These are phyloP conservation scores for Septoria linicola DNA, from an alignment of 2,329 filamentous ascomycete genomes.

Conservation along the genomic window DNA sequence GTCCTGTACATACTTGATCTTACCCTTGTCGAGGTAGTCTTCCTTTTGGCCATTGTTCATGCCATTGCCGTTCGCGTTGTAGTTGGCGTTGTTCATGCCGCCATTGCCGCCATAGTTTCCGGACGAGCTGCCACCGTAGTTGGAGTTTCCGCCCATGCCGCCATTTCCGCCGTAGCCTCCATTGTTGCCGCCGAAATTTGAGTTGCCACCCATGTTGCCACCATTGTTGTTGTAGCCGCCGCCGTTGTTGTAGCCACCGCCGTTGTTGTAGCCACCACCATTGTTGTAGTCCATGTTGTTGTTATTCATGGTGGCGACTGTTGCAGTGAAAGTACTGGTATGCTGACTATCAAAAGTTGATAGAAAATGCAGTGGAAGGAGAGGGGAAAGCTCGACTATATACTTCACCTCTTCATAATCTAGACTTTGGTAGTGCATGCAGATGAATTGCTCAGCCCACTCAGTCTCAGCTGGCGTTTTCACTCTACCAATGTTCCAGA, in stretches of 20 bases:
- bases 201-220: too few relatives aligned
- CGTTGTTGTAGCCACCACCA: too few relatives aligned
- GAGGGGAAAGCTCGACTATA: too few relatives aligned
- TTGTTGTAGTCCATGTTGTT: neutral
- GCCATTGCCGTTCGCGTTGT: too few relatives aligned
- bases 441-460: slow-evolving; percentile 5
- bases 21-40: slow-evolving; percentile 36
- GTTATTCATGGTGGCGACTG: neutral
- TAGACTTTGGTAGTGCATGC: slow-evolving; percentile 1
- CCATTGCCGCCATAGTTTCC: neutral
- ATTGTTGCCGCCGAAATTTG: too few relatives aligned
- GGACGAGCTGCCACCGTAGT: neutral
- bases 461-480: slow-evolving; percentile 5
- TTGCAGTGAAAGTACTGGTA: neutral
- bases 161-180: neutral
- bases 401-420: neutral
- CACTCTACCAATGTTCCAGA: neutral
- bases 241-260: too few relatives aligned
- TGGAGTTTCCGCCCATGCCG: neutral
- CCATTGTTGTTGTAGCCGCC: too few relatives aligned
- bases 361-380: too few relatives aligned
- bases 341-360: too few relatives aligned
- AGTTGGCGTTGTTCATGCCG: slow-evolving; percentile 1
- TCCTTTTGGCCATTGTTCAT: slow-evolving; percentile 21
- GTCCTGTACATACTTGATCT: neutral